Base-by-base conservation (phyloP, 306 rosid species). In the Fragaria ananassa region DNA sequence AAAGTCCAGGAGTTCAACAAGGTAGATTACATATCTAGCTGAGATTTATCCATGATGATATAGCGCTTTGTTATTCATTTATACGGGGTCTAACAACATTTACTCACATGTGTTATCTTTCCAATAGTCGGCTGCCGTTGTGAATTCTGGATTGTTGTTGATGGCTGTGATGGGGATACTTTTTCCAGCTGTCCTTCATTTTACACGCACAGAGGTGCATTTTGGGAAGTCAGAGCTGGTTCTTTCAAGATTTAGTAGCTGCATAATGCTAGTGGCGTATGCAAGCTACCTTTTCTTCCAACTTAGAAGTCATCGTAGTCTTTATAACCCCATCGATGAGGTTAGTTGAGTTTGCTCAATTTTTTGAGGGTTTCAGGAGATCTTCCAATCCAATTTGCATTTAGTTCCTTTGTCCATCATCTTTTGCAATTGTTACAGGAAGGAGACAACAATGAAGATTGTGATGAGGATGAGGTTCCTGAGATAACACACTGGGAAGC, bases 141-240 rank as follows among this genome's bases (percentile, higher is more conserved):
- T 93, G 80, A 93, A 93, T 86, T 91, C 96, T 1, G 97, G 98
- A 62, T 83, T 91, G 81, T 86, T 91, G 56, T 81, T 93, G 88
- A 93, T 93, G 98, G 98, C 98, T 80, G 97, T 93, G 12, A 91
- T 93, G 98, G 98, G 97, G 65, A 80, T 90, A 78, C 64, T 89
- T 34, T 91, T 93, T 82, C 98, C 98, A 4, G 97, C 98, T 2
- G 96, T 93, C 79, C 98, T 93, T 87, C 96, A 93, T 83, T 93
- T 81, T 79, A 93, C 98, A 25, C 97, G 78, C 82, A 86, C 96
- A 5, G 98, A 93, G 76, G 85, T 87, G 75, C 97, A 93, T 78
- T 79, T 79, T 51, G 98, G 98, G 72, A 86, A 87, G 78, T 91
- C 98, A 2, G 98, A 87, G 61, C 78, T 93, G 60, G 79, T 92